phyloP scores from a whole-genome alignment of 306 rosid genomes.

The Biancaea sappan region DNA sequence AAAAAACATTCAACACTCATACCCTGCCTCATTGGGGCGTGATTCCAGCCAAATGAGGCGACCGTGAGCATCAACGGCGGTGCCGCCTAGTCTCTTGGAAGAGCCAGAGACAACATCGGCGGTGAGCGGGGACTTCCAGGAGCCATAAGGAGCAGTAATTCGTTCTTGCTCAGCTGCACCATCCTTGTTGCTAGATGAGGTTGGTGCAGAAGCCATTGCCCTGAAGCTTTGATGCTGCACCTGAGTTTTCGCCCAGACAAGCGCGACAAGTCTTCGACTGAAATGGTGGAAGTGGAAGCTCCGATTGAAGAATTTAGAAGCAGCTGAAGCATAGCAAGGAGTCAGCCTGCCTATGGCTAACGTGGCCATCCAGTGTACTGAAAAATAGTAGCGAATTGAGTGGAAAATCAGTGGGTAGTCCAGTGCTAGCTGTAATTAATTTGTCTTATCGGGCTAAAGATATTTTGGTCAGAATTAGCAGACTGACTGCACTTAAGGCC shows the following conservation, averaged over 20 bases:
- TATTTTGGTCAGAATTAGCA: too few species aligned
- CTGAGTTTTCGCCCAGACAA: neutral
- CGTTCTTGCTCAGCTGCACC: slow-evolving; percentile 31
- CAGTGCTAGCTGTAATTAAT: too few species aligned
- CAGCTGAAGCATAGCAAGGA: slow-evolving; percentile 20
- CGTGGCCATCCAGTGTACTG: neutral
- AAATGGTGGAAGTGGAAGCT: slow-evolving; percentile 19
- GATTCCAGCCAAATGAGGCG: slow-evolving; percentile 90
- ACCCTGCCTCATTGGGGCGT: slow-evolving; percentile 90
- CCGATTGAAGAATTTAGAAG: neutral
- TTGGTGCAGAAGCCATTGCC: slow-evolving; percentile 51
- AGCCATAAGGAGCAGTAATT: slow-evolving; percentile 72
- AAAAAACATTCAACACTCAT: neutral
- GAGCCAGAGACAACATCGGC: slow-evolving; percentile 89
- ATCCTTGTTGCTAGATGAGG: slow-evolving; percentile 25
- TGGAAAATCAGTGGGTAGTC: too few species aligned
- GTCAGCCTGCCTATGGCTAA: neutral
- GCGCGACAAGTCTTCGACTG: neutral
- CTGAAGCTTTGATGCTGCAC: slow-evolving; percentile 10
- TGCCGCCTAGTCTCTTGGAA: slow-evolving; percentile 75
- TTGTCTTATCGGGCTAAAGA: too few species aligned
- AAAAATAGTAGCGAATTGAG: neutral
- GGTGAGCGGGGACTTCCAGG: slow-evolving; percentile 92
- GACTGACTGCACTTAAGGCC: too few species aligned
- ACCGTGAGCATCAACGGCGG: slow-evolving; percentile 67